These are phyloP conservation scores for Yamadazyma kanchanaburiensis DNA, from an alignment of 1,139 yeast genomes.

Conservation along the genomic window DNA sequence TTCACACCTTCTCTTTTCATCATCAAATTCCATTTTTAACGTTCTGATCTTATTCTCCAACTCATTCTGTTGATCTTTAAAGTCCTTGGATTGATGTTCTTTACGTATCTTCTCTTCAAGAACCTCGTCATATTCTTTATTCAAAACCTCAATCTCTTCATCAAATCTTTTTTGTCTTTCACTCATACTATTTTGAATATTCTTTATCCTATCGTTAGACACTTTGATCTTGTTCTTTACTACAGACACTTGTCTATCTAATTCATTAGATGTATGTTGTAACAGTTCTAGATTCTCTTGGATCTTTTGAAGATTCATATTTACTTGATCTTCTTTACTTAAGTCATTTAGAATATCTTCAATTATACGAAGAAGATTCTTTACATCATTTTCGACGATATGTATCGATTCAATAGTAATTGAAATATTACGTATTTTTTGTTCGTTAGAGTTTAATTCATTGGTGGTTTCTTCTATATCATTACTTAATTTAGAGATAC, in stretches of 20 bases:
- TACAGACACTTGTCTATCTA: constrained; percentile 49
- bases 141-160: constrained; percentile 41
- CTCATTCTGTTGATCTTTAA: too few species aligned
- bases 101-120: too few species aligned
- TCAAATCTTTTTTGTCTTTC: constrained; percentile 45
- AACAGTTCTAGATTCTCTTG: constrained; percentile 49
- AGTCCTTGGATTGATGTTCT: too few species aligned
- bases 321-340: constrained; percentile 43
- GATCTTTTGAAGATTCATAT: constrained; percentile 33
- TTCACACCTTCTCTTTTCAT: too few species aligned
- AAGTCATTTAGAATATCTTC: constrained; percentile 59
- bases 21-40: too few species aligned
- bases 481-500: constrained; percentile 54
- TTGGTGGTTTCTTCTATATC: constrained; percentile 43
- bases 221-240: constrained; percentile 50
- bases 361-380: constrained; percentile 45
- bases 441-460: constrained; percentile 41
- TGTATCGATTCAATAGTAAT: constrained; percentile 60
- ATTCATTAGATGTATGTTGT: constrained; percentile 42
- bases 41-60: too few species aligned
- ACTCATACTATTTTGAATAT: constrained; percentile 47
- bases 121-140: constrained; percentile 45
- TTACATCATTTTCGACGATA: constrained; percentile 52
- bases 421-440: constrained; percentile 47
- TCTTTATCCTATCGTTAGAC: constrained; percentile 51